A percentile compares a stretch with the other conserved stretches of the same genome.
Conservation (phyloP, 2,329 filamentous ascomycete genomes). For the Huntiella moniliformis region DNA sequence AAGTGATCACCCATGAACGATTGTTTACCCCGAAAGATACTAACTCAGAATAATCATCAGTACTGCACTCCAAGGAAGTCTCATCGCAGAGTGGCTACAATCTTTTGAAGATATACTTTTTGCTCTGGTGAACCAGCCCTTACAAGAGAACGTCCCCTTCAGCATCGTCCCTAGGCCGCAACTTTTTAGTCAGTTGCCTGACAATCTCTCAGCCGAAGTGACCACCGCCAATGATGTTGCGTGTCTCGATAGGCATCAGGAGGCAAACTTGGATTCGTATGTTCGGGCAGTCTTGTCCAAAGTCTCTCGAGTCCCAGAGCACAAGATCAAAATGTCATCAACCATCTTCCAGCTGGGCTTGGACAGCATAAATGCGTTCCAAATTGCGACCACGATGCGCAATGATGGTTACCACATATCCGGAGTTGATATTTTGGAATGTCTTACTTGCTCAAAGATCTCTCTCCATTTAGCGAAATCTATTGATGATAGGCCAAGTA, state of each 20-base stretch:
- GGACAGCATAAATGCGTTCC: constrained; percentile 75
- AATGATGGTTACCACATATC: constrained; percentile 37
- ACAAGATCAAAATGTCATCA: constrained; percentile 37
- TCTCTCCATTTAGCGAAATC: background rate
- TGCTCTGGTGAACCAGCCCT: too few relatives aligned
- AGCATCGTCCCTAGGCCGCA: too few relatives aligned
- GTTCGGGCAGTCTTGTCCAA: constrained; percentile 38
- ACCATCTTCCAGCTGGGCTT: constrained; percentile 79
- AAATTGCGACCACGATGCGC: constrained; percentile 52
- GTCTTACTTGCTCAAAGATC: constrained; percentile 15
- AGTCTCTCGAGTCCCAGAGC: constrained; percentile 33
- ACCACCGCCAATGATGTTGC: too few relatives aligned
- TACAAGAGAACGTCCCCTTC: too few relatives aligned
- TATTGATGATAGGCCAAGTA: background rate
- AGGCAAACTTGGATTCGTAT: background rate
- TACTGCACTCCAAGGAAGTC: background rate
- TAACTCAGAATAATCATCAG: background rate
- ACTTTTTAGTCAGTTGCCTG: too few relatives aligned
- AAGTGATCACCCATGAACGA: constrained; percentile 12
- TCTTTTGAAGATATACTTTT: too few relatives aligned
- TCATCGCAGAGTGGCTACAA: background rate
- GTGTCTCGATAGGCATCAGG: too few relatives aligned
- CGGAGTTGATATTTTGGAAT: constrained; percentile 51
- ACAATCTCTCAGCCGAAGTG: too few relatives aligned
- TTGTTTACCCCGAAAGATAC: background rate